Evolutionary conservation across 345 rosid genomes (phyloP).

Genomic region (Eucalyptus sideroxylon): DNA sequence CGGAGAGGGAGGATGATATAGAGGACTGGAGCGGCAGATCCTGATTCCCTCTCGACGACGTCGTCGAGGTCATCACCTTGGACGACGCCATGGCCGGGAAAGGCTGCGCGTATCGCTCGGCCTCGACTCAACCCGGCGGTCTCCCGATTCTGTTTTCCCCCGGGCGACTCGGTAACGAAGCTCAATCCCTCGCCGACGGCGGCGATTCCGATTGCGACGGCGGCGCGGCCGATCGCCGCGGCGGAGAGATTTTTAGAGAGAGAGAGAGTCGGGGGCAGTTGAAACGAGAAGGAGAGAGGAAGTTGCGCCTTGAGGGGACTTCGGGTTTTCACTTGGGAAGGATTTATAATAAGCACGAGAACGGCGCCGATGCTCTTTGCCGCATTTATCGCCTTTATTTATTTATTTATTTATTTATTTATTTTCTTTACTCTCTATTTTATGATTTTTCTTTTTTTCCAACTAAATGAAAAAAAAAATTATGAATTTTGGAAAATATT

Average conservation of each 20-base stretch:
- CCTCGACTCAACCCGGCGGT: background rate
- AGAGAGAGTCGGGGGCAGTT: background rate
- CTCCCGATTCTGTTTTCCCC: background rate
- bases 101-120: background rate
- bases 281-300: background rate
- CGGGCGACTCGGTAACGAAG: background rate
- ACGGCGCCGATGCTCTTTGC: background rate
- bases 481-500: background rate
- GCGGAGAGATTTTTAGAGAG: background rate
- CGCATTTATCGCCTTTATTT: background rate
- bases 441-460: background rate
- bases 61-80: slow-evolving; percentile 29
- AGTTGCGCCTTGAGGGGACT: background rate
- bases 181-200: background rate
- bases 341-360: background rate
- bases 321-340: background rate
- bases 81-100: slow-evolving; percentile 31
- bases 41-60: slow-evolving; percentile 27
- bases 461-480: no score
- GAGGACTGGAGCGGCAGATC: slow-evolving; percentile 39
- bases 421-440: background rate
- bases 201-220: background rate
- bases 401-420: no score
- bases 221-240: background rate
- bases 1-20: slow-evolving; percentile 26